Conservation (phyloP, 2,329 filamentous ascomycete species). For the Thyridium curvatum region DNA sequence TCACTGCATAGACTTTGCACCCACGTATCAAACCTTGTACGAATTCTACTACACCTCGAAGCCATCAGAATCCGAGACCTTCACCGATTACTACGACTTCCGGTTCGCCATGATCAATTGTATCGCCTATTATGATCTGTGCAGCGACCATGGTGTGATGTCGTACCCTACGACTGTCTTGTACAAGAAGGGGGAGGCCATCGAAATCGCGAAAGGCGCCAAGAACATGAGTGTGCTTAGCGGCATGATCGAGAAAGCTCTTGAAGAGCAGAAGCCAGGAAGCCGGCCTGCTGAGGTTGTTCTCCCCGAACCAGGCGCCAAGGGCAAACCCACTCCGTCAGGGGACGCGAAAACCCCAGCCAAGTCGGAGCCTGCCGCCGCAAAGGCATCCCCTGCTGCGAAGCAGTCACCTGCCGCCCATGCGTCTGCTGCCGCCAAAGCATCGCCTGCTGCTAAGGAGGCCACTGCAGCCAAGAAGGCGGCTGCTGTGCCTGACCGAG, state of each 20-base stretch:
- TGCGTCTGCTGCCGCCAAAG: background rate
- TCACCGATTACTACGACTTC: conserved; percentile 81
- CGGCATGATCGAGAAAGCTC: conserved; percentile 64
- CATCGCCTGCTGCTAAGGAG: background rate
- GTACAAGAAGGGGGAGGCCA: conserved; percentile 69
- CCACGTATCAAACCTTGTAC: conserved; percentile 85
- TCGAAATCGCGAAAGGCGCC: conserved; percentile 58
- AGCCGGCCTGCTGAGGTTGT: conserved; percentile 63
- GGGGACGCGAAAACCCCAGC: conserved; percentile 26
- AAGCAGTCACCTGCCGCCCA: background rate
- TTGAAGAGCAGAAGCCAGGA: conserved; percentile 76
- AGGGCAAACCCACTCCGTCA: conserved; percentile 23
- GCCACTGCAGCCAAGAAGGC: conserved; percentile 12
- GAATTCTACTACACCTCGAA: conserved; percentile 92
- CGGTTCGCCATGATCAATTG: conserved; percentile 85
- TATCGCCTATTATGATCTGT: conserved; percentile 73
- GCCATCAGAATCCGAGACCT: conserved; percentile 54
- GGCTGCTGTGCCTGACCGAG: conserved; percentile 23
- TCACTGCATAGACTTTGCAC: conserved; percentile 75
- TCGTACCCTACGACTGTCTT: conserved; percentile 74
- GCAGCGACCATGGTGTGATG: conserved; percentile 57
- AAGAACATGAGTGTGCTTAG: conserved; percentile 63
- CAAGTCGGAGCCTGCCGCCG: conserved; percentile 12
- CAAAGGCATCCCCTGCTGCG: conserved; percentile 7
- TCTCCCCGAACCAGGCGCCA: conserved; percentile 67